These are phyloP conservation scores for Verticillium klebahnii DNA, from an alignment of 2,329 filamentous ascomycete species.

Conservation along the genomic window DNA sequence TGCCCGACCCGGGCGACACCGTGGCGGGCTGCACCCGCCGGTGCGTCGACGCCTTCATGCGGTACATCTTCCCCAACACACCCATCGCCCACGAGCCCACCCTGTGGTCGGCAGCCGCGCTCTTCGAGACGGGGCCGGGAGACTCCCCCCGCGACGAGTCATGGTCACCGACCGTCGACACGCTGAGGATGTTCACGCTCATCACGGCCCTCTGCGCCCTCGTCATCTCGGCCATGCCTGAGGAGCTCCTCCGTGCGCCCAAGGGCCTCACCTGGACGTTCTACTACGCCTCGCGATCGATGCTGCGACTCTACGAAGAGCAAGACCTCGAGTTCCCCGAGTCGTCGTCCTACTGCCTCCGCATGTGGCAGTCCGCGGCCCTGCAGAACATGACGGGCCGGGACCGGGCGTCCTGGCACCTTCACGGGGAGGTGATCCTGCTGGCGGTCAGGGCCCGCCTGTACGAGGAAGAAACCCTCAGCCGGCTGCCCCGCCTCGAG, in stretches of 20 bases:
- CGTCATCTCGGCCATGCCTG: background rate
- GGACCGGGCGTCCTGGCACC: constrained; percentile 4
- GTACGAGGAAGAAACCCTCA: constrained; percentile 4
- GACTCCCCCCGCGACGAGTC: no score
- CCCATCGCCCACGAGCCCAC: constrained; percentile 6
- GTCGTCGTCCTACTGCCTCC: constrained; percentile 4
- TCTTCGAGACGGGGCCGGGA: background rate
- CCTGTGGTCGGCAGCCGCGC: background rate
- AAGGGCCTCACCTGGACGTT: background rate
- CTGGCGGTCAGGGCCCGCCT: constrained; percentile 5
- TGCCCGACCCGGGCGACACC: no score
- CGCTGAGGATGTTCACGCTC: constrained; percentile 2
- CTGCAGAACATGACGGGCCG: constrained; percentile 8
- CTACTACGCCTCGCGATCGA: constrained; percentile 6
- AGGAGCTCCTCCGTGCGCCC: background rate
- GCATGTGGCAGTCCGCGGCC: constrained; percentile 6
- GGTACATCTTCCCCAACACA: constrained; percentile 6
- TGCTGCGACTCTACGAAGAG: constrained; percentile 7
- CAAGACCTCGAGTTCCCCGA: constrained; percentile 7
- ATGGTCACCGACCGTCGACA: background rate
- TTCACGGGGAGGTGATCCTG: constrained; percentile 1
- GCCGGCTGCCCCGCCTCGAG: background rate
- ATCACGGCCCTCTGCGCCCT: constrained; percentile 7
- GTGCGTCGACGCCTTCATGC: constrained; percentile 8
- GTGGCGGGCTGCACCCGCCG: background rate